Evolutionary conservation across 2,329 filamentous ascomycete genomes (phyloP), one percentile per base, ranked within the genome.

Genomic region (Xylariaceae sp.): DNA sequence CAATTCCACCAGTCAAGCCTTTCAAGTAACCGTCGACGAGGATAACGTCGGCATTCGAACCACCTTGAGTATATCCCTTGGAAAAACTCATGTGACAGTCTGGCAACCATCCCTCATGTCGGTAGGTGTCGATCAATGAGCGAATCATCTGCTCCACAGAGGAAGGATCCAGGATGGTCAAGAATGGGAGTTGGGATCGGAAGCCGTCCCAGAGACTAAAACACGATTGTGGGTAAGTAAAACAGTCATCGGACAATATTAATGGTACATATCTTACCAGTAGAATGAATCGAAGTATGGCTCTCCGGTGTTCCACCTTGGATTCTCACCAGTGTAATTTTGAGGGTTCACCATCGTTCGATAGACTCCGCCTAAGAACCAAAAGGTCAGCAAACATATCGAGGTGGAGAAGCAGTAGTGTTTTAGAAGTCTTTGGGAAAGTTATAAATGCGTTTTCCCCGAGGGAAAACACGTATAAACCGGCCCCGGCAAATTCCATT

Each of bases 241-340:
- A 22, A 12, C 1, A 16, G 3, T n/a, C 14, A 3, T 4, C 27
- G 19, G 5, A 4, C 22, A 10, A 5, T 5, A 6, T n/a, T 2
- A 21, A 14, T 29, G 14, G 12, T 20, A n/a, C 10, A 36, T 22
- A 10, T 46, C 68, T 61, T 55, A 77, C 74, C 83, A 88, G 62
- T 89, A 90, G 55, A 84, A 87, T 1, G 82, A 86, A 61, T 88
- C 85, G 57, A 83, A 88, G 56, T 88, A 88, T 0, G 83, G 84
- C 60, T 86, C 83, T 2, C 69, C 69, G 34, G 76, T 82, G 2
- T 75, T 54, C 82, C 84, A 88, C 0, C 81, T 60, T 2, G 82
- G 82, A 44, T 88, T 88, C 60, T 88, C 85, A 0, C 82, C 82
- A 0, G 85, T 87, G 54, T 86, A 87, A 55, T 88, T 85, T 55